phyloP scores from a whole-genome alignment of 2,329 filamentous ascomycete genomes.

The Penicillium decumbens region DNA sequence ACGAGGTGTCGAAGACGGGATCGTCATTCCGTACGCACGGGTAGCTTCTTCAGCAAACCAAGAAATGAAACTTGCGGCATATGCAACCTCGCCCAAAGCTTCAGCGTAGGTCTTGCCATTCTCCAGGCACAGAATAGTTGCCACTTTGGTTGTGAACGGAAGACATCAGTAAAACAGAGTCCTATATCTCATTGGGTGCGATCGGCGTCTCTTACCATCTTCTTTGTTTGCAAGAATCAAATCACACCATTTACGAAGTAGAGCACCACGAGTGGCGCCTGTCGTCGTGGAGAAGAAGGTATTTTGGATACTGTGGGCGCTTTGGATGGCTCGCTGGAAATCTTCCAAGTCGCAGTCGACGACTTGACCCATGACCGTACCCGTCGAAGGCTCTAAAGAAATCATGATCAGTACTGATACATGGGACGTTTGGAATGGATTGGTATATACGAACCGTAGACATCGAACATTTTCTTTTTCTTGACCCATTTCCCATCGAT shows the following conservation, averaged over 20 bases:
- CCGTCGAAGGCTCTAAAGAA: slow-evolving; percentile 19
- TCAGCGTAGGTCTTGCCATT: slow-evolving; percentile 56
- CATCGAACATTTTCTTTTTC: neutral
- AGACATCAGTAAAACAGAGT: too few species aligned
- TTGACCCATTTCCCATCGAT: neutral
- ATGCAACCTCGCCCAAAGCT: slow-evolving; percentile 46
- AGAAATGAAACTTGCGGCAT: slow-evolving; percentile 47
- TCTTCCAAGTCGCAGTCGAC: slow-evolving; percentile 18
- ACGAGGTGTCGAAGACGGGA: slow-evolving; percentile 48
- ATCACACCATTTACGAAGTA: slow-evolving; percentile 55
- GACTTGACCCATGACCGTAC: slow-evolving; percentile 14
- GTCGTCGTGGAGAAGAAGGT: slow-evolving; percentile 46
- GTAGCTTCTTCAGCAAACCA: slow-evolving; percentile 54
- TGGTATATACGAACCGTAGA: neutral
- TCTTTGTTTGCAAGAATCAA: slow-evolving; percentile 54
- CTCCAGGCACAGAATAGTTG: slow-evolving; percentile 54
- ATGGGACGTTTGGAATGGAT: too few species aligned
- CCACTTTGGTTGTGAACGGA: too few species aligned
- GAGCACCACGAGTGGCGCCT: slow-evolving; percentile 45
- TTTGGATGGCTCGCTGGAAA: slow-evolving; percentile 19
- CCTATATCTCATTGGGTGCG: too few species aligned
- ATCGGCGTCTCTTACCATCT: slow-evolving; percentile 40
- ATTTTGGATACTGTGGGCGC: slow-evolving; percentile 14
- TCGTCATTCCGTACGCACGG: slow-evolving; percentile 48
- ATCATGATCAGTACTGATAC: too few species aligned